phyloP scores from a whole-genome alignment of 1,139 yeast species.

The Pichia cactophila region DNA sequence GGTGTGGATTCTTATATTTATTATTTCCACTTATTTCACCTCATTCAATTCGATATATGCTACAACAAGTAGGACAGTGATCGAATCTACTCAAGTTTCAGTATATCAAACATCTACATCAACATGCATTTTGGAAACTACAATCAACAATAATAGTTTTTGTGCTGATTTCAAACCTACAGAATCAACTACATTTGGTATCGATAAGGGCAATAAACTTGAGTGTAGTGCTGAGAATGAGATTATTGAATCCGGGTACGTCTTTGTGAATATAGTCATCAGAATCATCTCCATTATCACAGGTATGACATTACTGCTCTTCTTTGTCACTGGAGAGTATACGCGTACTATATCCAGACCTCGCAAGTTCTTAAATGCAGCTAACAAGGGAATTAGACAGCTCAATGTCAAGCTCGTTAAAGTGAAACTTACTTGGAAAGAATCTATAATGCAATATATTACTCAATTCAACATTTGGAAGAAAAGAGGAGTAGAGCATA shows the following conservation, averaged over 20 bases:
- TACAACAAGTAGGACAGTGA: conserved; percentile 2
- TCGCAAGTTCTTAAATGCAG: conserved; percentile 63
- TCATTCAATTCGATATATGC: conserved; percentile 17
- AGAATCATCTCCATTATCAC: conserved; percentile 64
- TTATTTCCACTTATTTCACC: conserved; percentile 18
- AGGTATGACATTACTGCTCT: conserved; percentile 61
- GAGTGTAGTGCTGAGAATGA: not conserved
- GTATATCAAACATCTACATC: not conserved
- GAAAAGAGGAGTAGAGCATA: not conserved
- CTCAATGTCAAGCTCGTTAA: conserved; percentile 72
- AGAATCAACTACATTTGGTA: not conserved
- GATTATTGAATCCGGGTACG: conserved; percentile 2
- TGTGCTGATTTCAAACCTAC: not conserved
- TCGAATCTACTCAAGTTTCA: not conserved
- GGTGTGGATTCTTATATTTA: conserved; percentile 22
- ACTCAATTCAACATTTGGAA: not conserved
- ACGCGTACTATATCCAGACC: conserved; percentile 78
- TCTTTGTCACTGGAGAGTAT: conserved; percentile 85
- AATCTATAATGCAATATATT: conserved; percentile 25
- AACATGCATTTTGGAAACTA: not conserved
- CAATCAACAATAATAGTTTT: not conserved
- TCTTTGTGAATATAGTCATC: conserved; percentile 31
- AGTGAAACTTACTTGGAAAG: conserved; percentile 53
- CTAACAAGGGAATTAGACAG: conserved; percentile 83
- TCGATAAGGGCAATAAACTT: not conserved